Evolutionary conservation across 768 basidiomycete genomes (phyloP).

Genomic region (Pholiota molesta): DNA sequence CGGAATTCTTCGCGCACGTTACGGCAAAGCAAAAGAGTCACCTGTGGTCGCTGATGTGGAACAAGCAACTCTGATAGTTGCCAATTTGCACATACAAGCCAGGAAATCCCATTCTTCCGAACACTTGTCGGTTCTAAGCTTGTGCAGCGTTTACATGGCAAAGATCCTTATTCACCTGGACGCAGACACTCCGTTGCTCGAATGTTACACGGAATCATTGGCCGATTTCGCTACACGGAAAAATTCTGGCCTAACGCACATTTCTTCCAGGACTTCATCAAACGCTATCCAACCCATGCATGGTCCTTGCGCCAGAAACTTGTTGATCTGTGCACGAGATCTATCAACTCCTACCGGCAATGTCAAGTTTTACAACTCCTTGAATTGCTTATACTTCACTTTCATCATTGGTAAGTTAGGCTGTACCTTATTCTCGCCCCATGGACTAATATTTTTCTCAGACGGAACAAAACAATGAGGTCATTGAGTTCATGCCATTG

Average conservation of each 20-base stretch:
- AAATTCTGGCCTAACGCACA: conserved; percentile 70
- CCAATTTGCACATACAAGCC: conserved; percentile 72
- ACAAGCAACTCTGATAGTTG: conserved; percentile 48
- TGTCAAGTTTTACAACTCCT: conserved; percentile 76
- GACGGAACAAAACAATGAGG: conserved; percentile 37
- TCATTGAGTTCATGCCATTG: conserved; percentile 50
- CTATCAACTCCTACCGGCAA: conserved; percentile 78
- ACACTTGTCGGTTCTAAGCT: conserved; percentile 63
- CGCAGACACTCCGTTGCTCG: conserved; percentile 46
- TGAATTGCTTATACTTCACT: conserved; percentile 63
- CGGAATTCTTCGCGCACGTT: conserved; percentile 73
- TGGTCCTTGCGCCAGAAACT: conserved; percentile 69
- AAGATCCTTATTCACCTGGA: conserved; percentile 48
- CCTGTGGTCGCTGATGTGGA: conserved; percentile 52
- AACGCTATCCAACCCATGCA: conserved; percentile 61
- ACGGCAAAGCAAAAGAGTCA: conserved; percentile 74
- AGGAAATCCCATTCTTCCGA: conserved; percentile 66
- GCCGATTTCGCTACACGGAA: conserved; percentile 81
- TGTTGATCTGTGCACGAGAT: conserved; percentile 54
- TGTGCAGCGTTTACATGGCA: conserved; percentile 71
- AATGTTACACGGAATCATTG: conserved; percentile 67
- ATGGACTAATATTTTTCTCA: conserved; percentile 16
- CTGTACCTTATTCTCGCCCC: neutral
- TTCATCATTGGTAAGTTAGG: conserved; percentile 45
- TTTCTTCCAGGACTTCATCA: conserved; percentile 82